Percentiles rank a stretch among this genome's conserved stretches.
These are phyloP conservation scores for Cyclotella cryptica DNA, from an alignment of 108 stramenopile species.

Conservation along the genomic window DNA sequence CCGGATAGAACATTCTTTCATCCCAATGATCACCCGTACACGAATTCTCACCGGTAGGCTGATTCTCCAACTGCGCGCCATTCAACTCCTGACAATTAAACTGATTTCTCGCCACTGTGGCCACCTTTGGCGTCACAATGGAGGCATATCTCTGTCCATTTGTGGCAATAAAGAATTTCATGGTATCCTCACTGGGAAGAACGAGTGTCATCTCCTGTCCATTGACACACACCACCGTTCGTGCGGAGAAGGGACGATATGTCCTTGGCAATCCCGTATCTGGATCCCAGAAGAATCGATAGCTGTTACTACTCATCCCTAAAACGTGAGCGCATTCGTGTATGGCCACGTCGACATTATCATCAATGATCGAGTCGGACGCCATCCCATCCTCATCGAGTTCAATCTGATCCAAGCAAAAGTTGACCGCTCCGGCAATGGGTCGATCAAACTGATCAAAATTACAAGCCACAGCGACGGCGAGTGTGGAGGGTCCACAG, in stretches of 20 bases:
- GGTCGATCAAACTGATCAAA: slow-evolving; percentile 84
- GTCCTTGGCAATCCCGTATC: slow-evolving; percentile 75
- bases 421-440: slow-evolving; percentile 83
- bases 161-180: slow-evolving; percentile 67
- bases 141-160: slow-evolving; percentile 81
- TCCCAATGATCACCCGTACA: slow-evolving; percentile 92
- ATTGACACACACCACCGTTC: slow-evolving; percentile 82
- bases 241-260: slow-evolving; percentile 64
- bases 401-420: slow-evolving; percentile 79
- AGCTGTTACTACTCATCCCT: slow-evolving; percentile 80
- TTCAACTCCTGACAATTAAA: slow-evolving; percentile 78
- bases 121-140: slow-evolving; percentile 83
- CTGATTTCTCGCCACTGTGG: slow-evolving; percentile 81
- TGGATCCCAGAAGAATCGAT: slow-evolving; percentile 84
- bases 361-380: slow-evolving; percentile 60
- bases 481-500: slow-evolving; percentile 75
- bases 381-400: slow-evolving; percentile 67
- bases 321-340: slow-evolving; percentile 86
- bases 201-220: slow-evolving; percentile 65
- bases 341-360: slow-evolving; percentile 81
- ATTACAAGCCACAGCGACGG: slow-evolving; percentile 81
- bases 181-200: slow-evolving; percentile 75
- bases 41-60: slow-evolving; percentile 76
- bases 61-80: slow-evolving; percentile 82
- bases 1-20: slow-evolving; percentile 79